These are phyloP conservation scores for Geotrichum macrosporum DNA, from an alignment of 1,139 yeast genomes.

Conservation along the genomic window DNA sequence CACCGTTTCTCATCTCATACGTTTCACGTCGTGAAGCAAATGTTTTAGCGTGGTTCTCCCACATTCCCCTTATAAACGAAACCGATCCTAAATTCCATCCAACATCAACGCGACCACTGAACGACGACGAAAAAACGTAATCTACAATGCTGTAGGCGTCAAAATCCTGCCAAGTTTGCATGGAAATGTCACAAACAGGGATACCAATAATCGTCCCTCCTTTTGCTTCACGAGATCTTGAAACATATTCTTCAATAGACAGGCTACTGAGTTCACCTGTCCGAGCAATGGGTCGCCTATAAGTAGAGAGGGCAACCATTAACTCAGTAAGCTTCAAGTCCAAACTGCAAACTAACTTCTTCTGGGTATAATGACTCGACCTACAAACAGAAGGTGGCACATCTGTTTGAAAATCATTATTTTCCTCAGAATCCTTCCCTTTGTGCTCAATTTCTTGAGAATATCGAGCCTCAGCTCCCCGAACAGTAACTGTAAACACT, in stretches of 20 bases:
- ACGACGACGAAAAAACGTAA: conserved; percentile 61
- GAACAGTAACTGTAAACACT: conserved; percentile 61
- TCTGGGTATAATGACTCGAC: conserved; percentile 21
- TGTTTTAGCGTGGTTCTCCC: conserved; percentile 67
- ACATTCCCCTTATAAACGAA: conserved; percentile 89
- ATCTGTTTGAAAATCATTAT: conserved; percentile 42
- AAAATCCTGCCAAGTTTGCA: conserved; percentile 66
- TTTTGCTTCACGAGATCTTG: conserved; percentile 53
- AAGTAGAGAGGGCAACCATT: conserved; percentile 58
- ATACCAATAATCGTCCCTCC: conserved; percentile 80
- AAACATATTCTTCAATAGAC: conserved; percentile 53
- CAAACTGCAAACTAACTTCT: conserved; percentile 28
- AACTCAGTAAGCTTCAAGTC: conserved; percentile 53
- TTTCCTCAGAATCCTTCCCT: conserved; percentile 42
- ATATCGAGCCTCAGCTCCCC: conserved; percentile 56
- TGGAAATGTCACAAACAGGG: conserved; percentile 68
- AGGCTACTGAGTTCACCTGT: conserved; percentile 48
- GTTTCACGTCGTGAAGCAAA: conserved; percentile 47
- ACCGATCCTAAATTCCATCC: conserved; percentile 92
- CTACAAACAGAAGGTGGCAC: conserved; percentile 15
- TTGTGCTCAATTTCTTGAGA: conserved; percentile 51
- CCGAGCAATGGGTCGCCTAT: conserved; percentile 40
- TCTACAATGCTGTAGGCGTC: conserved; percentile 49
- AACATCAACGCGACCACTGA: conserved; percentile 86
- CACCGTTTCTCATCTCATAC: conserved; percentile 25